Evolutionary conservation across 2,329 filamentous ascomycete species (phyloP).

Genomic region (Fusarium nygamai): DNA sequence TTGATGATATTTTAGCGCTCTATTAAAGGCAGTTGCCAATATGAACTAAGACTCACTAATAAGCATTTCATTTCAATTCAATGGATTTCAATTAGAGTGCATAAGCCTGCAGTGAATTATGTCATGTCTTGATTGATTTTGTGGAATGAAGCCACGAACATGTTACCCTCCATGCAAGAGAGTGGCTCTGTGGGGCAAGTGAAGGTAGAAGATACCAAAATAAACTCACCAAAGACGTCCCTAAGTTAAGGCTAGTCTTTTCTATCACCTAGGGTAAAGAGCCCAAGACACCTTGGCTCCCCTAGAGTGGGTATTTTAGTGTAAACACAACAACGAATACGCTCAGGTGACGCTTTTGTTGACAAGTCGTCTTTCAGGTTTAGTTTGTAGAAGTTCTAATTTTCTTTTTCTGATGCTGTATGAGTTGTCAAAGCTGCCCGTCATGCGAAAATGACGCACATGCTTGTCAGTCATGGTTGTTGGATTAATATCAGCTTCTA

Average conservation of each 20-base stretch:
- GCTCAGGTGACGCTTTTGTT: conserved; percentile 10
- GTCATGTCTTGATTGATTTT: conserved; percentile 13
- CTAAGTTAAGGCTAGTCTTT: neutral
- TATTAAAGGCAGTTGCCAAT: neutral
- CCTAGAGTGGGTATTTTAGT: conserved; percentile 4
- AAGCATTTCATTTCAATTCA: neutral
- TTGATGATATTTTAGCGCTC: conserved; percentile 16
- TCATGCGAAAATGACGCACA: conserved; percentile 2
- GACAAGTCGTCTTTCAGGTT: neutral
- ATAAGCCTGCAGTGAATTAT: conserved; percentile 13
- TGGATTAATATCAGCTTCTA: conserved; percentile 4
- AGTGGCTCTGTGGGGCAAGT: neutral
- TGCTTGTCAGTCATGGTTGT: neutral
- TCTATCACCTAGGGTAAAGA: neutral
- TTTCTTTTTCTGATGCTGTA: neutral
- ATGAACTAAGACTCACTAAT: neutral
- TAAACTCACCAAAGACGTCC: neutral
- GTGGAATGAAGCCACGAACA: conserved; percentile 16
- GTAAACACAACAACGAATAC: conserved; percentile 3
- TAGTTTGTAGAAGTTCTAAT: neutral
- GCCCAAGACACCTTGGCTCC: neutral
- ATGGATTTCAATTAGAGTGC: neutral
- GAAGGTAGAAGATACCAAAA: neutral
- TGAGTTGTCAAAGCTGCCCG: neutral
- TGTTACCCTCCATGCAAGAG: conserved; percentile 25